phyloP scores from a whole-genome alignment of 2,329 filamentous ascomycete genomes.

The Pyricularia sp. region DNA sequence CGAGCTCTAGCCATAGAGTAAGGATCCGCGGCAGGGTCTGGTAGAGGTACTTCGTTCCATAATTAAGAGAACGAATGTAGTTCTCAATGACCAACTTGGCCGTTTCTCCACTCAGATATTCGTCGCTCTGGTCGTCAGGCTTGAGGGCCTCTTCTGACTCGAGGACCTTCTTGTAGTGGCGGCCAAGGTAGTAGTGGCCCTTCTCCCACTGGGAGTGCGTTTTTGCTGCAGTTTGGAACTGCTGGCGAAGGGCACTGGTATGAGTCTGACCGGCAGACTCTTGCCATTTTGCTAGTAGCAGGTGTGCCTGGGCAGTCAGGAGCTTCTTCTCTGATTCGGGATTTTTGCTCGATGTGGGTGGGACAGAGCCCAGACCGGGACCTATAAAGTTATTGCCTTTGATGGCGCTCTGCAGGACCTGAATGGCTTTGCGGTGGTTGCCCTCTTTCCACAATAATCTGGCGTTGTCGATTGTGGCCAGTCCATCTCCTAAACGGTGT shows the following conservation, averaged over 20 bases:
- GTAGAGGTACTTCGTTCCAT: conserved; percentile 91
- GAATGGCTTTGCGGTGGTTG: conserved; percentile 89
- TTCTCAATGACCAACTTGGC: conserved; percentile 89
- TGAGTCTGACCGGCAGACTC: conserved; percentile 92
- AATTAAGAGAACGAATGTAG: conserved; percentile 77
- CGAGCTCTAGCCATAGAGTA: conserved; percentile 91
- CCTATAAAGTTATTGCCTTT: conserved; percentile 61
- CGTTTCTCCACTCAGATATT: conserved; percentile 71
- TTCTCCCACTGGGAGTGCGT: conserved; percentile 77
- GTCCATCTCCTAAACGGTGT: conserved; percentile 71
- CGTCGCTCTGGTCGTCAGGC: conserved; percentile 65
- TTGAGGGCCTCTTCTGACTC: conserved; percentile 79
- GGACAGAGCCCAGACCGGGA: conserved; percentile 20
- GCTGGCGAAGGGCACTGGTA: conserved; percentile 65
- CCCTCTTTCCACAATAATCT: conserved; percentile 88
- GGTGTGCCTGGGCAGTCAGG: conserved; percentile 67
- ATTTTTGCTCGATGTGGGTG: conserved; percentile 26
- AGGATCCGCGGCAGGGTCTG: conserved; percentile 87
- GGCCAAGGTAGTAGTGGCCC: conserved; percentile 91
- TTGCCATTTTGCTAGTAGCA: conserved; percentile 93
- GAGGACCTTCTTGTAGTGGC: conserved; percentile 92
- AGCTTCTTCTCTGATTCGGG: conserved; percentile 44
- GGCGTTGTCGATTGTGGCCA: conserved; percentile 89
- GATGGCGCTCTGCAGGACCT: conserved; percentile 80
- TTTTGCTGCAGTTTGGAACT: conserved; percentile 76